Evolutionary conservation across 2,329 filamentous ascomycete species (phyloP), one percentile per base, ranked within the genome.

Genomic region (Bipolaris victoriae): DNA sequence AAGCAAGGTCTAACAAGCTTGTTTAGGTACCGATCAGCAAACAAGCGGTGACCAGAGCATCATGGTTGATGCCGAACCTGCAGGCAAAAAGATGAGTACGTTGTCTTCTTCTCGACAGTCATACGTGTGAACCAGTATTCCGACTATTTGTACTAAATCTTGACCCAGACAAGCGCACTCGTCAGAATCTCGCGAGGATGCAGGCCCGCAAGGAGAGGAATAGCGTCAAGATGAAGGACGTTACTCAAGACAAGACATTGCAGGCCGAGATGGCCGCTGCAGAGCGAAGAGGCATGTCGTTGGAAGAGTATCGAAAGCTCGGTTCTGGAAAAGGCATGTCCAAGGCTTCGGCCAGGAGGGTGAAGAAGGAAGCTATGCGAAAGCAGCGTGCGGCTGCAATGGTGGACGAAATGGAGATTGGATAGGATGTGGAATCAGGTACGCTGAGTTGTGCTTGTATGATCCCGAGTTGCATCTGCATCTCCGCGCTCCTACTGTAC

Each of bases 21-120:
- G 29, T 49, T 33, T 35, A 55, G 49, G 29, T 33, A 20, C 46
- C 18, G 36, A 45, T 29, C 43, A 49, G 41, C 59, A 46, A 26
- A 29, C 43, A 43, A 51, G 57, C 35, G 58, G 47, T 20, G 63
- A 66, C 24, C 46, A 55, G 11, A 53, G 45, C 7, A 63, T 64
- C 61, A 46, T 57, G 16, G 20, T 56, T 10, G 61, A 66, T 36
- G 37, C 58, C 20, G 36, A 49, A 10, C 39, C 50, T 11, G 11
- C 44, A 4, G 61, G 52, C 15, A 65, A 62, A 26, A 67, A 66
- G 49, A 63, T 67, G 65, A 63, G 65, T 67, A 53, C 22, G 62
- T 65, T 10, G 16, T 48, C 22, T 36, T 20, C 36, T 20, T 5
- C 33, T 48, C 16, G 26, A 48, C 31, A 20, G 18, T 20, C 10